Conservation (phyloP, 2,329 filamentous ascomycete species). For the Fusarium sarcochroum region DNA sequence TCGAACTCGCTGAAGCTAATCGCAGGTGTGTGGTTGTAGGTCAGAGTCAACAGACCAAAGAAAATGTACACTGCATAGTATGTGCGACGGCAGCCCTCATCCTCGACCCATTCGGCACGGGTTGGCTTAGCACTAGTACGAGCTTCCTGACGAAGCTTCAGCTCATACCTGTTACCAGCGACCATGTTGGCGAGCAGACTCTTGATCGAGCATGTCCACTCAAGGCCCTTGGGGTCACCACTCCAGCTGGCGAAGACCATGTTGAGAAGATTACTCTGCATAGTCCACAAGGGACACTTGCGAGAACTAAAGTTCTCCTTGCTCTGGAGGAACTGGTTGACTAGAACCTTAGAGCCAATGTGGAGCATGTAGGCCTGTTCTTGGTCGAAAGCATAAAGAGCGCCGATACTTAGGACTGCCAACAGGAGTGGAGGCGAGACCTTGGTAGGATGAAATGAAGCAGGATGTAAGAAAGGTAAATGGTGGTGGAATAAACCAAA, state of each 20-base stretch:
- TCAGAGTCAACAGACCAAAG: slow-evolving; percentile 93
- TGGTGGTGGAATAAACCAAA: slow-evolving; percentile 98
- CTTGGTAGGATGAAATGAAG: slow-evolving; percentile 86
- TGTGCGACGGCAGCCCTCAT: slow-evolving; percentile 94
- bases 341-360: slow-evolving; percentile 96
- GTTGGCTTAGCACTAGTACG: slow-evolving; percentile 82
- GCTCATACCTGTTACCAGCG: slow-evolving; percentile 94
- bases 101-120: slow-evolving; percentile 93
- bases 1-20: slow-evolving; percentile 99
- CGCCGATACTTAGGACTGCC: slow-evolving; percentile 93
- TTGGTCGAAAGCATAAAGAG: slow-evolving; percentile 96
- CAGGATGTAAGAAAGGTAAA: slow-evolving; percentile 92
- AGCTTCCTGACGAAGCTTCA: slow-evolving; percentile 92
- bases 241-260: slow-evolving; percentile 99
- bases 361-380: slow-evolving; percentile 98
- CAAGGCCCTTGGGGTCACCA: slow-evolving; percentile 94
- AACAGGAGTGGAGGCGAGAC: slow-evolving; percentile 87
- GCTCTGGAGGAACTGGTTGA: slow-evolving; percentile 97
- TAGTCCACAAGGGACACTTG: slow-evolving; percentile 97
- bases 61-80: slow-evolving; percentile 99
- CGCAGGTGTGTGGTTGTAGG: slow-evolving; percentile 97
- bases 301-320: slow-evolving; percentile 99
- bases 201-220: slow-evolving; percentile 99
- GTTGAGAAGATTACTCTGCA: slow-evolving; percentile 96
- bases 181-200: slow-evolving; percentile 99